These are phyloP conservation scores for Nigrograna mackinnonii DNA, from an alignment of 2,329 filamentous ascomycete genomes.

Conservation along the genomic window DNA sequence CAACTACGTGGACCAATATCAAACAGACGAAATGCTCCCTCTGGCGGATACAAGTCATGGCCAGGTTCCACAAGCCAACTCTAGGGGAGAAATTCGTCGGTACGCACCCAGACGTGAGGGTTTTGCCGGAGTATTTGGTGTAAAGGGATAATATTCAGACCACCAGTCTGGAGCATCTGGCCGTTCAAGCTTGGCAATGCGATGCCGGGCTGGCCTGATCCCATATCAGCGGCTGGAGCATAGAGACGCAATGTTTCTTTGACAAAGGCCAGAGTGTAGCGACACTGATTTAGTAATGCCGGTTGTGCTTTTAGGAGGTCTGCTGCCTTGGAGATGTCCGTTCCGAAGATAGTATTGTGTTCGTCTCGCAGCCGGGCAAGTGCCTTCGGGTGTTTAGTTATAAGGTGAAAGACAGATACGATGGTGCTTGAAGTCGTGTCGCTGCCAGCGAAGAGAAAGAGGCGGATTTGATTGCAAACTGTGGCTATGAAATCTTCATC, in stretches of 20 bases:
- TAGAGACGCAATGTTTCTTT: conserved; percentile 40
- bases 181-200: conserved; percentile 1
- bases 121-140: conserved; percentile 7
- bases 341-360: conserved; percentile 53
- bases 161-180: conserved; percentile 9
- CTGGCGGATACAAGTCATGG: conserved; percentile 14
- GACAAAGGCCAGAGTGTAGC: conserved; percentile 7
- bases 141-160: not conserved
- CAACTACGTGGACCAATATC: conserved; percentile 40
- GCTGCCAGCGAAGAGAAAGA: conserved; percentile 46
- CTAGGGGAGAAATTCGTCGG: conserved; percentile 17
- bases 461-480: conserved; percentile 25
- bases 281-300: conserved; percentile 5
- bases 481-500: conserved; percentile 16
- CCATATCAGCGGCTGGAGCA: conserved; percentile 46
- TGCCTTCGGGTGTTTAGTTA: conserved; percentile 3
- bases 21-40: conserved; percentile 40
- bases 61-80: conserved; percentile 9
- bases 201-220: not conserved
- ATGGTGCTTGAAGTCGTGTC: conserved; percentile 35
- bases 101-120: conserved; percentile 7
- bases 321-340: conserved; percentile 17
- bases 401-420: conserved; percentile 5
- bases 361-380: conserved; percentile 39
- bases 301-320: conserved; percentile 1